Evolutionary conservation across 1,284 basidiomycete species (phyloP).

Genomic region (Marasmius fiardii): DNA sequence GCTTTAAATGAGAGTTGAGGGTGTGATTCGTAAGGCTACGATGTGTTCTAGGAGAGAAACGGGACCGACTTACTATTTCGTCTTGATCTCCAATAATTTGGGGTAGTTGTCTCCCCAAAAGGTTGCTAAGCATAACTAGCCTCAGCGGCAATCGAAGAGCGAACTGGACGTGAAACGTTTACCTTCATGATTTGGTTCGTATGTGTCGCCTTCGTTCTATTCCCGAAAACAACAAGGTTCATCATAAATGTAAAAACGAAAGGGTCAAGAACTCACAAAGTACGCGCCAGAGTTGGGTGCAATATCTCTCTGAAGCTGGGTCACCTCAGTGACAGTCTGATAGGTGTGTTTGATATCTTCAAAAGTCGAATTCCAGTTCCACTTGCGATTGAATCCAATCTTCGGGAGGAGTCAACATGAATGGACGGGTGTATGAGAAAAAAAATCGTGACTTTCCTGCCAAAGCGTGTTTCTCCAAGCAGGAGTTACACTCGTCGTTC

Average conservation of each 20-base stretch:
- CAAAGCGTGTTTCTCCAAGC: slow-evolving; percentile 45
- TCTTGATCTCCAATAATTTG: slow-evolving; percentile 43
- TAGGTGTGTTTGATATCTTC: slow-evolving; percentile 34
- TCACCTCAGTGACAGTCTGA: slow-evolving; percentile 28
- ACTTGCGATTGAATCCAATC: slow-evolving; percentile 21
- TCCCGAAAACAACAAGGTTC: slow-evolving; percentile 7
- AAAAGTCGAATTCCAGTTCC: slow-evolving; percentile 41
- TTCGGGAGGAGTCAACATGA: slow-evolving; percentile 1
- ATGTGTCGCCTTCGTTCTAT: slow-evolving; percentile 57
- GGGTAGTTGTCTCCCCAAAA: slow-evolving; percentile 56
- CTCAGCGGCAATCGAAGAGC: neutral
- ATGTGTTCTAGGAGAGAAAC: neutral
- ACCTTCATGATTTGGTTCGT: slow-evolving; percentile 51
- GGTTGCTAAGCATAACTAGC: slow-evolving; percentile 25
- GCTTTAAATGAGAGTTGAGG: slow-evolving; percentile 25
- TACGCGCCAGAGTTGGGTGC: slow-evolving; percentile 50
- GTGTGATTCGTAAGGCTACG: slow-evolving; percentile 2
- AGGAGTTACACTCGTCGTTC: slow-evolving; percentile 42
- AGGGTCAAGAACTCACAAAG: slow-evolving; percentile 30
- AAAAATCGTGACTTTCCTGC: slow-evolving; percentile 36
- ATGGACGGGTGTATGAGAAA: slow-evolving; percentile 17
- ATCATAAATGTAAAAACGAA: slow-evolving; percentile 2
- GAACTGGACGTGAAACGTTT: slow-evolving; percentile 4
- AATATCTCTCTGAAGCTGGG: slow-evolving; percentile 39
- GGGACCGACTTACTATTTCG: slow-evolving; percentile 45